Evolutionary conservation across 129 eudicot species (phyloP), one percentile per base, ranked within the genome.

Genomic region (Solidago caesia): DNA sequence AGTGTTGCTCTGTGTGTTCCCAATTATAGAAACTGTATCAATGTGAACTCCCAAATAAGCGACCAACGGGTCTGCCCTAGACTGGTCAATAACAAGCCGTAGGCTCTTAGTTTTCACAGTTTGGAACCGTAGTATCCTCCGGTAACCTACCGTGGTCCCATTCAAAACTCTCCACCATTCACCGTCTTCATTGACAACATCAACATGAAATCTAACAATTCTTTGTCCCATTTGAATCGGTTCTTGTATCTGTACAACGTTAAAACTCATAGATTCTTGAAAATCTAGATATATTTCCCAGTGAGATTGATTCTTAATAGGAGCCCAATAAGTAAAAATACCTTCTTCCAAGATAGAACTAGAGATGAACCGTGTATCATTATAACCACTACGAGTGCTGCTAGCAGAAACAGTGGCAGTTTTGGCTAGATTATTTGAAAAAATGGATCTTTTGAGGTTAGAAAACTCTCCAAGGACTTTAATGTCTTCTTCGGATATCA

Each of bases 151-250:
- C 0, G 96, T 92, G 7, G 98, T 87, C 69, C 96, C 96, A 3
- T 25, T 58, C 5, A 49, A 52, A 46, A 81, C 82, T 76, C 73
- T 56, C 47, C 70, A 41, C 96, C 97, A 88, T 46, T 82, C 75
- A 9, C 88, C 89, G 1, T 79, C 71, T 45, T 67, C 71, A 25
- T 83, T 68, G 27, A 83, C 49, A 61, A 77, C 63, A 13, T 91
- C 97, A 29, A 88, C 75, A 64, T 84, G 96, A 51, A 88, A 89
- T 62, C 44, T 14, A 12, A 79, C 73, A 66, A 93, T 77, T 86
- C 98, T 73, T 75, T 93, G 98, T 4, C 98, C 98, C 92, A 83
- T 86, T 25, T 88, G 96, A 48, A 93, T 89, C 10, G 96, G 92
- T 68, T 93, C 96, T 86, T 86, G 95, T 71, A 93, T 46, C 57